Evolutionary conservation across 352 stramenopile genomes (phyloP), one percentile per base, ranked within the genome.

Genomic region (Phytophthora pini): DNA sequence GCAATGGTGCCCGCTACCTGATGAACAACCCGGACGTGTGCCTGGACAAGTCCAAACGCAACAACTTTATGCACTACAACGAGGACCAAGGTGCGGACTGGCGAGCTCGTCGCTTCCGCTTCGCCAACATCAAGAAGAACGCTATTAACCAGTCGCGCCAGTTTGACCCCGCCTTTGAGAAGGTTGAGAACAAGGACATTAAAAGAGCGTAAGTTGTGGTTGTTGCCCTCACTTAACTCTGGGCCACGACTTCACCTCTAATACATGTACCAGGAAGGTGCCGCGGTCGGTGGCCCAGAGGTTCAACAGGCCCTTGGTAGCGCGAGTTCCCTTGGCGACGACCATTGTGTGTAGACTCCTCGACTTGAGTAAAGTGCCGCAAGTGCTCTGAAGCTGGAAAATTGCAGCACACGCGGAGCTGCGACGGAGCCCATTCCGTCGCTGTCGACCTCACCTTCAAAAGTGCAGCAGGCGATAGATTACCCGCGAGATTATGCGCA

Each of bases 81-180:
- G 59, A 70, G 40, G 57, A 77, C 8, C 54, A 72, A 12, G 77
- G 74, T 27, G 26, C 52, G 20, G 66, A 76, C 40, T 87, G 72
- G 75, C 72, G 72, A 15, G 53, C 63, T 52, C 69, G 64, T 26
- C 78, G 78, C 49, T 82, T 81, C 73, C 67, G 68, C 45, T 76
- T 81, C 41, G 78, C 78, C 48, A 82, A 82, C 63, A 72, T 83
- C 49, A 72, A 68, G 48, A 71, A 75, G 52, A 87, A 84, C 58
- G 49, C 76, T 39, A 83, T 87, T 67, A 86, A 88, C 64, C 79
- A 85, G 72, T 88, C 79, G 26, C 72, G 29, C 44, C 74, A 88
- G 65, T 88, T 80, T 59, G 79, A 86, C 56, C 39, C 57, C n/a
- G 61, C 82, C 31, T 87, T 68, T 39, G 65, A 54, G 15, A 83